Evolutionary conservation across 108 stramenopile genomes (phyloP), one percentile per base, ranked within the genome.

Genomic region (Cyclotella sp.): DNA sequence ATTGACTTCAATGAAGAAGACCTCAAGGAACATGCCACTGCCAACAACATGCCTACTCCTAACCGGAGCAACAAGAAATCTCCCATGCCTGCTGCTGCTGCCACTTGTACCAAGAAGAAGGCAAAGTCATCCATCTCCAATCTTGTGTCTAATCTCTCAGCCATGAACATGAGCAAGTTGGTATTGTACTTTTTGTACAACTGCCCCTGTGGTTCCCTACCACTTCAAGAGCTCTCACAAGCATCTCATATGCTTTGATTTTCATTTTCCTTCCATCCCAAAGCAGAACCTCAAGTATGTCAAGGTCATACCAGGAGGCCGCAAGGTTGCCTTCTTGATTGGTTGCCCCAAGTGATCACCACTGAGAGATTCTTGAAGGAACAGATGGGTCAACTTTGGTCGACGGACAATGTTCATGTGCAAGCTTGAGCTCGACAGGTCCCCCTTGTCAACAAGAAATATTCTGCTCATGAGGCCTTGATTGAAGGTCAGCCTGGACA

Each of bases 271-370:
- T 7, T 29, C 27, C 16, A 15, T 18, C 21, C 60, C 60, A 7
- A 30, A 29, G 9, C 15, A 9, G 7, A 39, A 39, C 60, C 27
- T 40, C 26, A 24, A 62, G 39, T 62, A 62, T 29, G 8, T 9
- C 29, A 62, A 21, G 60, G 60, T 62, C 39, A 7, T 29, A 6
- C 60, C 60, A 9, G 60, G 60, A 13, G 60, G 60, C 13, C 14
- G 16, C 6, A 22, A 62, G 60, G 34, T 62, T 30, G 60, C 27
- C 7, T 62, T 30, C 15, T 28, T 62, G 15, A 39, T 62, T 62
- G 60, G n/a, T 14, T 29, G 6, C 9, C 60, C 60, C 27, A 62
- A 40, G 60, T 29, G n/a, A 29, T 29, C 18, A 39, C 34, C 6
- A 10, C 8, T 29, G 26, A 62, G 60, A 13, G 7, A 15, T 12